Conservation (phyloP, 179 eudicot species). For the Carnegiea gigantea region DNA sequence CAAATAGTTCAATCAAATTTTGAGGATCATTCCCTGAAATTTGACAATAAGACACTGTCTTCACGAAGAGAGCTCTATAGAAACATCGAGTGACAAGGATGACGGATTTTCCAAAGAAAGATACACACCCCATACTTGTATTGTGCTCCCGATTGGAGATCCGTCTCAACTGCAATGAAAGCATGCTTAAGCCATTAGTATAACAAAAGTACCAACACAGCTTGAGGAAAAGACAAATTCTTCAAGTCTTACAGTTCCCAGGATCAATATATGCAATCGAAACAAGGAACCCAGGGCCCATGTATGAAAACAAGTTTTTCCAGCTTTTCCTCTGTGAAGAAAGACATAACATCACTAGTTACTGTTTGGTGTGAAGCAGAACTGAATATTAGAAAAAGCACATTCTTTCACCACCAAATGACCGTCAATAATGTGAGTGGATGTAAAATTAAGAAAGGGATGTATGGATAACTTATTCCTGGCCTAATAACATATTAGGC, state of each 20-base stretch:
- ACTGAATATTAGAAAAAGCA: background rate
- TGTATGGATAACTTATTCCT: background rate
- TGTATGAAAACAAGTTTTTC: conserved; percentile 85
- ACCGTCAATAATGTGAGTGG: background rate
- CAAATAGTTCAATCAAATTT: background rate
- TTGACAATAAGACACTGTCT: background rate
- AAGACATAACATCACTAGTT: background rate
- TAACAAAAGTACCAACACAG: background rate
- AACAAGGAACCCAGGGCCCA: conserved; percentile 99
- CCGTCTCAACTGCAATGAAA: conserved; percentile 80
- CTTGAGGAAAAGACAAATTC: background rate
- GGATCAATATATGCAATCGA: conserved; percentile 98
- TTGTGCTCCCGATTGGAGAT: conserved; percentile 86
- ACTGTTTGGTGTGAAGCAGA: background rate
- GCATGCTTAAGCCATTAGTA: conserved; percentile 13
- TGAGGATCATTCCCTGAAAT: background rate
- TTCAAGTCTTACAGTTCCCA: conserved; percentile 71
- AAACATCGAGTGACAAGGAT: background rate
- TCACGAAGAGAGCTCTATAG: background rate
- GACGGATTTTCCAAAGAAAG: background rate
- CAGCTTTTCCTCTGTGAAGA: conserved; percentile 74
- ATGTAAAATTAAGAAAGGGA: background rate
- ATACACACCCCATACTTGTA: conserved; percentile 82
- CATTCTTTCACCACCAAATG: background rate
- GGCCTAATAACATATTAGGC: background rate